phyloP scores from a whole-genome alignment of 768 basidiomycete species.

The Lactarius psammicola region DNA sequence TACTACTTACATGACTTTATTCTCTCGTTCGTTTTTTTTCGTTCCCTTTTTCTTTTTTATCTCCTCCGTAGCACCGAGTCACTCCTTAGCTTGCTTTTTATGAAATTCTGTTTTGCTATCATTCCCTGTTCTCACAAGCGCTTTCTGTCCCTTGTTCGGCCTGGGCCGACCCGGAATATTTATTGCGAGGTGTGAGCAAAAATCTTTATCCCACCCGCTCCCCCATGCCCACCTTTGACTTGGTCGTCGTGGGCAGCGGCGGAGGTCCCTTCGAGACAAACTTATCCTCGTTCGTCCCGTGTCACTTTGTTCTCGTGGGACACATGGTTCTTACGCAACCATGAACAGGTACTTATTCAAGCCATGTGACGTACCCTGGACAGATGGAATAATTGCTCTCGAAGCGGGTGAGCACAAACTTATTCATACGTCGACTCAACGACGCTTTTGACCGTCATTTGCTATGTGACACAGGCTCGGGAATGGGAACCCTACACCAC shows the following conservation, averaged over 20 bases:
- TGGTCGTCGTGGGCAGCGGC: conserved; percentile 71
- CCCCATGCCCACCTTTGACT: conserved; percentile 56
- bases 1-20: conserved; percentile 17
- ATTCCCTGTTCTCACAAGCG: conserved; percentile 1
- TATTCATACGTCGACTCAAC: neutral
- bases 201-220: conserved; percentile 7
- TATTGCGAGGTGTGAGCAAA: conserved; percentile 6
- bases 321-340: conserved; percentile 12
- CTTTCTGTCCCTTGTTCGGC: conserved; percentile 15
- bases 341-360: conserved; percentile 82
- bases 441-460: conserved; percentile 4
- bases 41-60: neutral
- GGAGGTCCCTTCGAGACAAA: conserved; percentile 92
- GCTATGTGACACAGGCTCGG: conserved; percentile 60
- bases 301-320: conserved; percentile 18
- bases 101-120: neutral
- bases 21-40: conserved; percentile 11
- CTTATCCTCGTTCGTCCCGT: conserved; percentile 68
- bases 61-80: neutral
- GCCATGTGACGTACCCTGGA: conserved; percentile 61
- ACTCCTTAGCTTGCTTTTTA: conserved; percentile 5
- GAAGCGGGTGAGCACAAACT: conserved; percentile 75
- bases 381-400: conserved; percentile 75
- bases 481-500: conserved; percentile 69
- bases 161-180: conserved; percentile 22